A percentile compares a stretch with the other conserved stretches of the same genome.
Conservation (phyloP, 2,329 filamentous ascomycete species). For the Ustilaginoidea virens region DNA sequence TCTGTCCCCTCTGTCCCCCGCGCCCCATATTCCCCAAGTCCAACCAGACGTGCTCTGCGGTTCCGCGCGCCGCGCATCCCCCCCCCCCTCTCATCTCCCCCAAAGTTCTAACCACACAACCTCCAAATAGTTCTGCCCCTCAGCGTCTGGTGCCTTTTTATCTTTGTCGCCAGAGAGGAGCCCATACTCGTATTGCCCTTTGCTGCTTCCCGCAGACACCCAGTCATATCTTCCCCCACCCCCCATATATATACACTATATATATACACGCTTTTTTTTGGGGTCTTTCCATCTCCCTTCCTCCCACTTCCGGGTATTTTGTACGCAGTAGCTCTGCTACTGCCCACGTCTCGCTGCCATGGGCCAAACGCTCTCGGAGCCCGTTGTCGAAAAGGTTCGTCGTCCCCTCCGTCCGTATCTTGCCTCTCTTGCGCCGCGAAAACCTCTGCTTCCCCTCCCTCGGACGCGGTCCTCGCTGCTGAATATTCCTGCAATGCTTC, state of each 20-base stretch:
- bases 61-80: too few species aligned
- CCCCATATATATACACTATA: too few species aligned
- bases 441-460: slow-evolving; percentile 1
- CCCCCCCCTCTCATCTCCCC: too few species aligned
- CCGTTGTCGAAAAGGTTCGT: slow-evolving; percentile 91
- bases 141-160: slow-evolving; percentile 4
- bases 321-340: slow-evolving; percentile 12
- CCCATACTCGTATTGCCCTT: slow-evolving; percentile 1
- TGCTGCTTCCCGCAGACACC: slow-evolving; percentile 3
- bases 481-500: background rate
- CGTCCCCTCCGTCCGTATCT: slow-evolving; percentile 5
- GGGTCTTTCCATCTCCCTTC: slow-evolving; percentile 2
- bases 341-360: slow-evolving; percentile 35
- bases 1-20: too few species aligned
- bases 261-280: background rate
- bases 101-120: too few species aligned
- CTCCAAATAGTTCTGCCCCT: slow-evolving; percentile 3
- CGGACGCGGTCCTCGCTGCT: background rate
- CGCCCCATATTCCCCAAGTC: too few species aligned
- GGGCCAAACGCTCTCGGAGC: slow-evolving; percentile 99
- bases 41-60: too few species aligned
- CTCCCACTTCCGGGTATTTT: slow-evolving; percentile 8
- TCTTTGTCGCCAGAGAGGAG: slow-evolving; percentile 3
- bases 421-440: slow-evolving; percentile 1
- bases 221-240: background rate